phyloP scores from a whole-genome alignment of 257 asterid genomes.

The Anisodus tanguticus region DNA sequence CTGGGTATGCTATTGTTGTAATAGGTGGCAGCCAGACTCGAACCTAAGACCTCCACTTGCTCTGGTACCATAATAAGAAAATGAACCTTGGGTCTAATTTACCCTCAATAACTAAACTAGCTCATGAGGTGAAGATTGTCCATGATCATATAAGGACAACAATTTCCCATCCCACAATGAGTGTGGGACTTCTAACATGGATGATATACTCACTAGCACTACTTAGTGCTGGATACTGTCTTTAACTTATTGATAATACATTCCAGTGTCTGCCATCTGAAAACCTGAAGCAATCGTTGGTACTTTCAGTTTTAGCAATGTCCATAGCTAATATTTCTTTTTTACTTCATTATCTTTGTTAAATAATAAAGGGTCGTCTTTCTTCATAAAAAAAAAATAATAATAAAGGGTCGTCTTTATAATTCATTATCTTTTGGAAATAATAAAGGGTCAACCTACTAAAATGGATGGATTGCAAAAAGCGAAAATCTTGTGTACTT shows the following conservation, averaged over 20 bases:
- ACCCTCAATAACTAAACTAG: too few species aligned
- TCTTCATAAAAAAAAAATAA: too few species aligned
- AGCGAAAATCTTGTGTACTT: not conserved
- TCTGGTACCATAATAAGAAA: not conserved
- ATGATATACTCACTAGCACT: not conserved
- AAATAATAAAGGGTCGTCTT: not conserved
- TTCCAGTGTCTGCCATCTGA: not conserved
- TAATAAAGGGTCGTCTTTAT: not conserved
- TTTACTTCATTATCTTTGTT: not conserved
- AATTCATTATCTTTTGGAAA: too few species aligned
- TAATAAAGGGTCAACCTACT: not conserved
- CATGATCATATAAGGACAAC: not conserved
- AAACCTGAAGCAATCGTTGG: conserved; percentile 2
- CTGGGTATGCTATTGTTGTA: too few species aligned
- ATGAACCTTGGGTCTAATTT: not conserved
- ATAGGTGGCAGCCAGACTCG: not conserved
- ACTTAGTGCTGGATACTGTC: not conserved
- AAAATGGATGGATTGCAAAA: conserved; percentile 10
- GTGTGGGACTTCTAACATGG: not conserved
- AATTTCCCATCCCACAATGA: not conserved
- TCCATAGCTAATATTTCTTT: not conserved
- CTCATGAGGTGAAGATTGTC: not conserved
- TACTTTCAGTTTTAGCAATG: not conserved
- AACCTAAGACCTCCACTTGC: not conserved
- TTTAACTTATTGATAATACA: not conserved